Base-by-base conservation (phyloP, 2,329 filamentous ascomycete species). In the Cladophialophora psammophila region DNA sequence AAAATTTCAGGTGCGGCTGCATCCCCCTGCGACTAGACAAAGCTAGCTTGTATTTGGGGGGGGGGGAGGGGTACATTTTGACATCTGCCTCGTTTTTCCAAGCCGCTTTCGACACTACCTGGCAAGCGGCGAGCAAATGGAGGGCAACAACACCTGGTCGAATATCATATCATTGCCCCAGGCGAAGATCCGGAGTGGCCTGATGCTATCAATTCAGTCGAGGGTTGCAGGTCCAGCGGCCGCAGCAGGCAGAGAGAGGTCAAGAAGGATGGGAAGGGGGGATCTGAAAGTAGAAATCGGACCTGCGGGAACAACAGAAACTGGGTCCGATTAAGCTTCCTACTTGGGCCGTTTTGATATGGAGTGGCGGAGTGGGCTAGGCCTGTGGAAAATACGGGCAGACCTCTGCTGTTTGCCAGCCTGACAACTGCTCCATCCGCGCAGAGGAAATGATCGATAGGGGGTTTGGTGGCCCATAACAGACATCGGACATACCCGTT, bases 401-500 rank as follows among this genome's bases (percentile, higher is more conserved):
- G 10, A 15, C 13, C 34, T 34, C 12, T 45, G 13, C 15, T 53
- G 18, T 13, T 6, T 61, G 32, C 42, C 45, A 61, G 57, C 34
- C 59, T 15, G 10, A 54, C 13, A 10, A 15, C 35, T 15, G 34
- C 18, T 38, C 13, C 12, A 32, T 26, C n/a, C 34, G 15, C 18
- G 15, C 58, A 15, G n/a, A 38, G 58, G 31, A 26, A 34, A 34
- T 26, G 10, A 9, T 31, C 42, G 18, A 12, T 34, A 15, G 13
- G 26, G 42, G 13, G 34, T 61, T 45, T 36, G 26, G 34, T 35
- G 4, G 53, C 13, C 15, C 32, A 38, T 60, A 13, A 26, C 59
- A 61, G 26, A 61, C 45, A 40, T n/a, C 59, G 48, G 59, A 48
- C 34, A 54, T 20, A 42, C 32, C 59, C 59, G 59, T 52, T 18